Evolutionary conservation across 257 asterid species (phyloP), one percentile per base, ranked within the genome.

Genomic region (Penstemon newberryi): DNA sequence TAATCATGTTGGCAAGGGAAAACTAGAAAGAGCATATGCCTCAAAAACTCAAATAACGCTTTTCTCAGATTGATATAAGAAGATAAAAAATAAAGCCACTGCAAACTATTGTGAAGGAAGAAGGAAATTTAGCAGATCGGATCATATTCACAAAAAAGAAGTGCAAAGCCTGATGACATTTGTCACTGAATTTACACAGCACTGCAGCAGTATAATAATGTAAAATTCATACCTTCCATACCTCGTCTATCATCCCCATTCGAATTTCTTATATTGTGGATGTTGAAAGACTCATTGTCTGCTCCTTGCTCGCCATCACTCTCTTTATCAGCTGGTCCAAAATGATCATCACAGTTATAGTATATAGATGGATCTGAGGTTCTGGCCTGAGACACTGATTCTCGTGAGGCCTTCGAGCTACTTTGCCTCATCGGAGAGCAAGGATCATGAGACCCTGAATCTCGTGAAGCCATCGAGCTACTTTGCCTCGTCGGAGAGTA

Each of bases 391-490:
- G 33, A 25, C 33, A 1, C 33, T 2, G 33, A 25, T 25, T 25
- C n/a, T 56, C n/a, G 33, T 25, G 33, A 25, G 1, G 33, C 2
- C 2, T 1, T 25, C 33, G 33, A 25, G 33, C 33, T 25, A 25
- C 33, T 25, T 87, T 79, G 86, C 98, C 78, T 82, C 96, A 82
- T 92, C 96, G 66, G 33, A 73, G 77, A 67, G 85, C 85, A 5
- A 84, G 77, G 66, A 74, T 60, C 69, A 75, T 65, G 78, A 65
- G 80, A 79, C 58, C 77, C 83, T 12, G 87, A 77, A n/a, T 25
- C n/a, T 56, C n/a, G 33, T 25, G 33, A 25, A 25, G 33, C 2
- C 2, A 0, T 25, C 33, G 33, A 25, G 33, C 33, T 25, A 25
- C 33, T 25, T 87, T 79, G 86, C 98, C 78, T 82, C 96, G 83